A percentile compares a stretch with the other conserved stretches of the same genome.
These are phyloP conservation scores for Tricholomella constricta DNA, from an alignment of 768 basidiomycete species.

Conservation along the genomic window DNA sequence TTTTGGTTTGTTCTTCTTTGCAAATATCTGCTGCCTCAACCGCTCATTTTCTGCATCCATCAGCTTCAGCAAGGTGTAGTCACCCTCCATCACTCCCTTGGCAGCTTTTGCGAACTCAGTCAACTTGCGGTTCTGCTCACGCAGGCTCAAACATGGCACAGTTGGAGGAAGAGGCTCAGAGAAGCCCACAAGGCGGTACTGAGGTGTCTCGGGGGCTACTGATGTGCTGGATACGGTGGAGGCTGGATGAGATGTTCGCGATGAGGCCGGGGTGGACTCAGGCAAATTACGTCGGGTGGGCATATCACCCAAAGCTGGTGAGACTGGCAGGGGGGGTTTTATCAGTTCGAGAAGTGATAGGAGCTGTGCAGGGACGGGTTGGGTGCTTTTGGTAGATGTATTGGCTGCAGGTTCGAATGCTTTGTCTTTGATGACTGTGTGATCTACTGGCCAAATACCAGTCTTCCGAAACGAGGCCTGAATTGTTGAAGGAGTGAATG, in stretches of 20 bases:
- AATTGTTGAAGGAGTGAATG: constrained; percentile 22
- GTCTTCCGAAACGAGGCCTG: constrained; percentile 20
- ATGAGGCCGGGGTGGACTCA: no score
- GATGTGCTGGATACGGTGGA: no score
- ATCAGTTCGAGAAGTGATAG: neutral
- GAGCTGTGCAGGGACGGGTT: constrained; percentile 18
- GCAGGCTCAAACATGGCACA: constrained; percentile 7
- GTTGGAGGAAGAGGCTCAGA: neutral
- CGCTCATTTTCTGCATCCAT: constrained; percentile 32
- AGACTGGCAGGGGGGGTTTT: no score
- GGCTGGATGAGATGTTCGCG: no score
- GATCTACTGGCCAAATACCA: constrained; percentile 24
- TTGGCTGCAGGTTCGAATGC: constrained; percentile 5
- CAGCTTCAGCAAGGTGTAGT: constrained; percentile 23
- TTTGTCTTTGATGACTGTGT: constrained; percentile 8
- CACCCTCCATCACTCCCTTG: constrained; percentile 19
- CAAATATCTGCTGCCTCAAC: constrained; percentile 21
- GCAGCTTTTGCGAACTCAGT: constrained; percentile 13
- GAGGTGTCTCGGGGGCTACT: neutral
- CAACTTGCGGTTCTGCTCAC: constrained; percentile 12
- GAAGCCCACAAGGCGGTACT: neutral
- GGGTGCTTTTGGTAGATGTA: constrained; percentile 23
- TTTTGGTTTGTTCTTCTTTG: constrained; percentile 13
- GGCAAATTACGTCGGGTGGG: no score
- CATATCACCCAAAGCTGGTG: no score